Base-by-base conservation (phyloP, 352 stramenopile genomes). In the Phytophthora citricola region DNA sequence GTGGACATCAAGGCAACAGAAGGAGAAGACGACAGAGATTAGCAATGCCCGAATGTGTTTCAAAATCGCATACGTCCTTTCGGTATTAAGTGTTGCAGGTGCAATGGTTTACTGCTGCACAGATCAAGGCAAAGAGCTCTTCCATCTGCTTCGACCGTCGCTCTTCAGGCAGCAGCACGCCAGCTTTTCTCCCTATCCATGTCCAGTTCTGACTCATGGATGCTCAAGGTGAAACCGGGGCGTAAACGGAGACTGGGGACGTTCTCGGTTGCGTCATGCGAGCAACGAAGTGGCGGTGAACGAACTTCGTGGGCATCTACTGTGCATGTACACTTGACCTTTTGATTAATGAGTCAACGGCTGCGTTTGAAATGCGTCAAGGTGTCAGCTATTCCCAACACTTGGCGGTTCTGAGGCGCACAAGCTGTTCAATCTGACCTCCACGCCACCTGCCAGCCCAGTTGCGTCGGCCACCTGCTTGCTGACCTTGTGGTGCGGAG, bases 361-460 rank as follows among this genome's bases (percentile, higher is more conserved):
- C 22, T 27, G 27, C 49, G 27, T 57, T 59, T 55, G 24, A 46
- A 64, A 48, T 39, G n/a, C 43, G 27, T 11, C 41, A 58, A 49
- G 4, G 4, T 70, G 27, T 66, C 60, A 68, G 43, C 51, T 22
- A 15, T 58, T 58, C 36, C 45, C 46, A 27, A 57, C 64, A 72
- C 58, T 46, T 72, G 64, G 58, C 20, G 15, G 31, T 72, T 72
- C 64, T 69, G 58, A 36, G 32, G 64, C 51, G 47, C 51, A 51
- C 26, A 61, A 54, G 43, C 51, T 55, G 40, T 56, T 64, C 50
- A 59, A 59, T 24, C 29, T 63, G 45, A 53, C 50, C n/a, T 27
- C 58, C 24, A 52, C 38, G 40, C 49, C 58, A 58, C 47, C 48
- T 53, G 41, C 54, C 54, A 36, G 14, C 12, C 39, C 10, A 54